Evolutionary conservation across 2,329 filamentous ascomycete species (phyloP).

Genomic region (Tolypocladium capitatum): DNA sequence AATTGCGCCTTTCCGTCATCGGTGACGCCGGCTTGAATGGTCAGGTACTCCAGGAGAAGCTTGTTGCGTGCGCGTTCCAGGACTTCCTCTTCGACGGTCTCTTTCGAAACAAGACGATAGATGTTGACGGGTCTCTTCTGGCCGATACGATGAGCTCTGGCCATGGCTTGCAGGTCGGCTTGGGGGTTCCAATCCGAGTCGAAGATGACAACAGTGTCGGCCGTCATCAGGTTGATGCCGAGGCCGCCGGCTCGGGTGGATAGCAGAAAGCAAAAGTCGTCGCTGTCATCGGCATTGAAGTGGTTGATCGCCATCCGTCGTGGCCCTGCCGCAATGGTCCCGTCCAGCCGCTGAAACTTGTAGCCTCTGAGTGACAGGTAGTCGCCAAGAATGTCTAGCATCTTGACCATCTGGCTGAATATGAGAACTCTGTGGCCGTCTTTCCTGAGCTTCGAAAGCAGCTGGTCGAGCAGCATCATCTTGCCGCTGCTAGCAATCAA

Average conservation of each 20-base stretch:
- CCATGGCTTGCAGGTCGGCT: conserved; percentile 96
- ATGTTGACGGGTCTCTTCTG: conserved; percentile 94
- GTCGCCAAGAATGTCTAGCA: conserved; percentile 91
- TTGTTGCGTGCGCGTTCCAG: conserved; percentile 94
- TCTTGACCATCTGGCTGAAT: conserved; percentile 99
- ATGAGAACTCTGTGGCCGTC: conserved; percentile 94
- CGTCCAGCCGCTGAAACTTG: conserved; percentile 87
- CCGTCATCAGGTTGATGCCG: conserved; percentile 98
- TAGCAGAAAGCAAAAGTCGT: conserved; percentile 90
- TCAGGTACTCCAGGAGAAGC: conserved; percentile 91
- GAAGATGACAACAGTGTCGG: conserved; percentile 93
- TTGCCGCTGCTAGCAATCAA: conserved; percentile 96
- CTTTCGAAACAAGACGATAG: conserved; percentile 91
- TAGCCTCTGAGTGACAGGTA: conserved; percentile 91
- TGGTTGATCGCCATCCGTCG: conserved; percentile 93
- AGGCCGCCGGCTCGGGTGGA: conserved; percentile 92
- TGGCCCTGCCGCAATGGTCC: conserved; percentile 79
- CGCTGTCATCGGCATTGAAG: conserved; percentile 92
- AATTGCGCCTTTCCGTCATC: conserved; percentile 82
- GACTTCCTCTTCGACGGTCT: conserved; percentile 96
- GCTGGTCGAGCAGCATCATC: conserved; percentile 96
- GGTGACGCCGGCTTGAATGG: conserved; percentile 91
- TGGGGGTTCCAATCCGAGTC: conserved; percentile 99
- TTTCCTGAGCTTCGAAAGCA: conserved; percentile 84
- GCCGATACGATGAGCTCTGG: conserved; percentile 91